These are phyloP conservation scores for Lodderomyces jiufengensis DNA, from an alignment of 1,139 yeast genomes.

Conservation along the genomic window DNA sequence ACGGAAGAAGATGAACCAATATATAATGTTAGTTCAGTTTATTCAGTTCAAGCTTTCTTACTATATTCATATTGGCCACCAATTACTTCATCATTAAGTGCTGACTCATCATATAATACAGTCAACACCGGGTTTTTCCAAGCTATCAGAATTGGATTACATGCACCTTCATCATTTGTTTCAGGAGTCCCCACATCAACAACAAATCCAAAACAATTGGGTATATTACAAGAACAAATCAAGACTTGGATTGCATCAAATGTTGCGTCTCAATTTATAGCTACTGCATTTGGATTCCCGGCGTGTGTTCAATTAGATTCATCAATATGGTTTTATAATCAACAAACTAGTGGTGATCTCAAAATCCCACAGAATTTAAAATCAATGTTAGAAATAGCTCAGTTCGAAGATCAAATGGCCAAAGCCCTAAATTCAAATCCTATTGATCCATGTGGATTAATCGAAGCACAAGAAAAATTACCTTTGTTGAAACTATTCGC, in stretches of 20 bases:
- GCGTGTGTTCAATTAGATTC: slow-evolving; percentile 85
- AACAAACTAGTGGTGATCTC: slow-evolving; percentile 30
- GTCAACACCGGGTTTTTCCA: slow-evolving; percentile 89
- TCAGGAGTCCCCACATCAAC: neutral
- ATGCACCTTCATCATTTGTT: slow-evolving; percentile 40
- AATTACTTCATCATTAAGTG: slow-evolving; percentile 85
- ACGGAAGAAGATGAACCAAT: slow-evolving; percentile 73
- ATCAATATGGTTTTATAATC: slow-evolving; percentile 54
- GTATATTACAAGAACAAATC: slow-evolving; percentile 68
- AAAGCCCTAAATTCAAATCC: slow-evolving; percentile 73
- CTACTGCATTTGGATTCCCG: slow-evolving; percentile 92
- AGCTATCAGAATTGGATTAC: slow-evolving; percentile 87
- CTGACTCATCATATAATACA: slow-evolving; percentile 94
- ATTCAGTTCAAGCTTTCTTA: slow-evolving; percentile 88
- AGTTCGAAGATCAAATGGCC: slow-evolving; percentile 82
- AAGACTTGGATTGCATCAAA: slow-evolving; percentile 94
- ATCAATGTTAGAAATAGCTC: slow-evolving; percentile 78
- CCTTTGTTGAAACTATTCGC: slow-evolving; percentile 70
- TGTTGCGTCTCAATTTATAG: slow-evolving; percentile 82
- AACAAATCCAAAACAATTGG: slow-evolving; percentile 26
- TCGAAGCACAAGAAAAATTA: slow-evolving; percentile 64
- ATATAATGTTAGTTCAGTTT: slow-evolving; percentile 86
- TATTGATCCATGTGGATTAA: slow-evolving; percentile 62
- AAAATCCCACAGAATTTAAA: slow-evolving; percentile 60
- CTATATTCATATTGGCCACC: slow-evolving; percentile 96